Evolutionary conservation across 805 yeast genomes (phyloP).

Genomic region (Maudiozyma bulderi): DNA sequence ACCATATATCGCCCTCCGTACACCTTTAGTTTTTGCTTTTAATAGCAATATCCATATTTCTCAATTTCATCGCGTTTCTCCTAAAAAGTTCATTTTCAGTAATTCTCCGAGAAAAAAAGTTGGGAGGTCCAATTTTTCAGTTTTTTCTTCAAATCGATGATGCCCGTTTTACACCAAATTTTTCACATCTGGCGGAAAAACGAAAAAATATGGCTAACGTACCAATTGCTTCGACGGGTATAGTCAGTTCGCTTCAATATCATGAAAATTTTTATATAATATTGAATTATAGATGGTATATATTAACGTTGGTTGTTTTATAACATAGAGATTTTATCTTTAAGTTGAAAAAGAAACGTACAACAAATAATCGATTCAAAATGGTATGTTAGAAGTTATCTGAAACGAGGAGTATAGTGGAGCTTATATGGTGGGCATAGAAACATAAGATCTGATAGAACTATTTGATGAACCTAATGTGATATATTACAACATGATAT

Average conservation of each 20-base stretch:
- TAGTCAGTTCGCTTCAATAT: no score
- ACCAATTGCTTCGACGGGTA: no score
- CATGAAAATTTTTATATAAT: no score
- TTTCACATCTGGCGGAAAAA: neutral
- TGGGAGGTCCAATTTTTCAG: neutral
- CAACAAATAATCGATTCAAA: constrained; percentile 1
- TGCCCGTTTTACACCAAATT: neutral
- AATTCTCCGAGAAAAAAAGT: neutral
- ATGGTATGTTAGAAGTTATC: neutral
- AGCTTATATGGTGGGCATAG: neutral
- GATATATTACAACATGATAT: no score
- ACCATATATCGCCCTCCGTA: no score
- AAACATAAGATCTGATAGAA: neutral
- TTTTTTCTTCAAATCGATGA: neutral
- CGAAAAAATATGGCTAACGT: neutral
- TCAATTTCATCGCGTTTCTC: neutral
- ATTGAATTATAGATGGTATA: no score
- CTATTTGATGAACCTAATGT: neutral
- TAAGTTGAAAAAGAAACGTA: neutral
- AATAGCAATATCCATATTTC: no score
- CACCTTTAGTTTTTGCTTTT: neutral
- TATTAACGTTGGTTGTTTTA: neutral
- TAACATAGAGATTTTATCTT: neutral
- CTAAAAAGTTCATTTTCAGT: neutral
- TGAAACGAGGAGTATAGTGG: neutral